phyloP scores from a whole-genome alignment of 805 yeast genomes.

The Starmerella bacillaris region DNA sequence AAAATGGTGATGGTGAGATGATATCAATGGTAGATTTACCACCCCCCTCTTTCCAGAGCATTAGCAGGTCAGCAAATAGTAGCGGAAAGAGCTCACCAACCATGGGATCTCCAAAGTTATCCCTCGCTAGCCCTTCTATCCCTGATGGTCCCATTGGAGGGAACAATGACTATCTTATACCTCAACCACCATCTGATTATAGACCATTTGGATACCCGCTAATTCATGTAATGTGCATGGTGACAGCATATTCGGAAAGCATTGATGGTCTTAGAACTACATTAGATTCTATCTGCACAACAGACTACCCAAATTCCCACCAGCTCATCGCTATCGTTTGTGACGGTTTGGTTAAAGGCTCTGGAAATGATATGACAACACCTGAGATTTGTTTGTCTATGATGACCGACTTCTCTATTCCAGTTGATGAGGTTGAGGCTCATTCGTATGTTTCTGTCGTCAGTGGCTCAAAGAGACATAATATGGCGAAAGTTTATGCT shows the following conservation, averaged over 20 bases:
- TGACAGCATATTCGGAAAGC: conserved; percentile 92
- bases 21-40: conserved; percentile 7
- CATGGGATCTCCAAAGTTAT: conserved; percentile 2
- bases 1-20: conserved; percentile 17
- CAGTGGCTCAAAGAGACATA: conserved; percentile 83
- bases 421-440: conserved; percentile 59
- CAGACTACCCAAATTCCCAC: conserved; percentile 90
- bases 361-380: conserved; percentile 73
- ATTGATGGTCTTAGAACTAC: conserved; percentile 72
- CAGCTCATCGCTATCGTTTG: conserved; percentile 70
- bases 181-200: conserved; percentile 79
- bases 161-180: conserved; percentile 45
- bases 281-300: conserved; percentile 80
- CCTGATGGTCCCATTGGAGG: conserved; percentile 19
- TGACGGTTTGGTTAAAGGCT: conserved; percentile 88
- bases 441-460: conserved; percentile 91
- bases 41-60: conserved; percentile 8
- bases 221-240: conserved; percentile 52
- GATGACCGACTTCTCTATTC: conserved; percentile 64
- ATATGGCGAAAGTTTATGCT: conserved; percentile 91
- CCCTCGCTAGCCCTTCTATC: conserved; percentile 1
- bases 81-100: too few species aligned
- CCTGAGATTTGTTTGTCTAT: conserved; percentile 76
- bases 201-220: conserved; percentile 77
- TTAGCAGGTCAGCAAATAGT: too few species aligned